Percentiles rank a stretch among this genome's conserved stretches.
Evolutionary conservation across 2,329 filamentous ascomycete species (phyloP).

Genomic region (Apiospora malaysiana): DNA sequence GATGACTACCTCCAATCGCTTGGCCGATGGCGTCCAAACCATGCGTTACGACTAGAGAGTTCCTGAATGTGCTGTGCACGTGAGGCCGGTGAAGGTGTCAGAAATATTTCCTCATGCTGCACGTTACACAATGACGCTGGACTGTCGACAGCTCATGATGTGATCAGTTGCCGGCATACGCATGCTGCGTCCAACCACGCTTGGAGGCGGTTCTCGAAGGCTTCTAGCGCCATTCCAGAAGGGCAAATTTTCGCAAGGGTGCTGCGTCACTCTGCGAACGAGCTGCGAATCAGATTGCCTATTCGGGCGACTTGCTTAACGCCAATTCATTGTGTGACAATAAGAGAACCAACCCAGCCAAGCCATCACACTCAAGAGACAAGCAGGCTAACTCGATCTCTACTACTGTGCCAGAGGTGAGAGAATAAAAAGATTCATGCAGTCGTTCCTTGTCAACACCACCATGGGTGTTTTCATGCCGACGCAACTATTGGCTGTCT

Average conservation of each 20-base stretch:
- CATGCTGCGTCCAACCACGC: no score
- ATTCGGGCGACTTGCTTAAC: background rate
- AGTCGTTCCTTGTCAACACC: background rate
- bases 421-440: background rate
- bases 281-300: background rate
- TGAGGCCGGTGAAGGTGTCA: conserved; percentile 15
- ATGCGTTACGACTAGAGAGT: background rate
- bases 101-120: background rate
- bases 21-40: background rate
- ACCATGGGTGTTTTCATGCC: background rate
- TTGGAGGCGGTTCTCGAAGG: background rate
- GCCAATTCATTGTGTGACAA: background rate
- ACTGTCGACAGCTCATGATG: background rate
- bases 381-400: background rate
- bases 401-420: background rate
- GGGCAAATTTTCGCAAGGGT: background rate
- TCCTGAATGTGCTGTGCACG: background rate
- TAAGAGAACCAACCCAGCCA: background rate
- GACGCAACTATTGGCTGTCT: background rate
- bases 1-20: background rate
- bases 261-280: conserved; percentile 6
- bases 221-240: conserved; percentile 17
- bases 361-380: background rate
- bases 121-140: conserved; percentile 1
- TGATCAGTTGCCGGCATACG: conserved; percentile 6